These are phyloP conservation scores for Diplotaxis tenuifolia DNA, from an alignment of 345 rosid genomes.

Conservation along the genomic window DNA sequence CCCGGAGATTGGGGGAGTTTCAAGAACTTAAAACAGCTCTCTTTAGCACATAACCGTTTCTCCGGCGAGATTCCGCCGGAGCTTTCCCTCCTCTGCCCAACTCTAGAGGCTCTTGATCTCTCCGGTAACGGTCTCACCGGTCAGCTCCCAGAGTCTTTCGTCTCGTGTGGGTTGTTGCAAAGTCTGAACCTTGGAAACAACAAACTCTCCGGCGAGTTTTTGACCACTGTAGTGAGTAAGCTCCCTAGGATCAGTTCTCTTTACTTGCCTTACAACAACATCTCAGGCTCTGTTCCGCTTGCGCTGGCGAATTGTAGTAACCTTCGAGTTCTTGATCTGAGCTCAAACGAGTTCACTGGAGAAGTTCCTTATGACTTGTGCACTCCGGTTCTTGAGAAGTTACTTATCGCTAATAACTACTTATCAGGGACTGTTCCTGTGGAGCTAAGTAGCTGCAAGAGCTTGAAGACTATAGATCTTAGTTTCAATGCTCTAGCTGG, in stretches of 20 bases:
- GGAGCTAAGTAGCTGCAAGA: conserved; percentile 72
- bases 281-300: conserved; percentile 64
- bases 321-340: conserved; percentile 76
- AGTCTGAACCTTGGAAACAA: conserved; percentile 73
- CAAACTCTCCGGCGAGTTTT: conserved; percentile 69
- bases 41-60: conserved; percentile 56
- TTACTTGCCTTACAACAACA: conserved; percentile 66
- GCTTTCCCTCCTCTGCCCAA: conserved; percentile 54
- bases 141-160: conserved; percentile 53
- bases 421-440: conserved; percentile 66
- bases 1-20: conserved; percentile 62
- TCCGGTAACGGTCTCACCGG: conserved; percentile 67
- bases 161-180: conserved; percentile 50
- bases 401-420: conserved; percentile 72
- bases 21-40: conserved; percentile 52
- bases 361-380: conserved; percentile 64
- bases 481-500: conserved; percentile 82
- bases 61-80: conserved; percentile 63
- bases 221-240: conserved; percentile 57
- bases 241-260: conserved; percentile 53
- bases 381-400: conserved; percentile 56
- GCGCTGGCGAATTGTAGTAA: conserved; percentile 54
- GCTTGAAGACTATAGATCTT: conserved; percentile 68
- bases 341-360: conserved; percentile 69
- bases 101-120: conserved; percentile 64